Percentiles rank a stretch among this genome's conserved stretches.
phyloP scores from a whole-genome alignment of 768 basidiomycete species.

The Phylloporus sp. region DNA sequence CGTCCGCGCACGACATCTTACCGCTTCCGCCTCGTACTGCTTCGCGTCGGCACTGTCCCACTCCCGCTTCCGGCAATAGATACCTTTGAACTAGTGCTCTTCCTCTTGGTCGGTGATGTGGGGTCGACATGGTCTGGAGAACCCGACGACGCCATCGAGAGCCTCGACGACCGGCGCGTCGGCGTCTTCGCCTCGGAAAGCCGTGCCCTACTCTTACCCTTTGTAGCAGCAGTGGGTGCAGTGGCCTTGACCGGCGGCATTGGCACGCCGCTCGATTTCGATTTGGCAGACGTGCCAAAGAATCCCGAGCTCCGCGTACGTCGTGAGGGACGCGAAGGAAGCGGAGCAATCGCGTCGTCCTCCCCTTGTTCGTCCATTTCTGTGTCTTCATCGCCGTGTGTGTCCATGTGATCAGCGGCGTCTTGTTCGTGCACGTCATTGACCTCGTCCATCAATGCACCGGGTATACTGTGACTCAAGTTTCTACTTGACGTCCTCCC shows the following conservation, averaged over 20 bases:
- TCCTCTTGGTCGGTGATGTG: conserved; percentile 27
- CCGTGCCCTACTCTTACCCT: conserved; percentile 17
- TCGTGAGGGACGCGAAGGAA: conserved; percentile 25
- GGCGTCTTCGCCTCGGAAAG: conserved; percentile 23
- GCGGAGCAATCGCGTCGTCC: conserved; percentile 34
- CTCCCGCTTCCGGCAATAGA: conserved; percentile 7
- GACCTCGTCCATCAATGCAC: conserved; percentile 40
- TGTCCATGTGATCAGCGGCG: conserved; percentile 23
- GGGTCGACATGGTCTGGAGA: conserved; percentile 30
- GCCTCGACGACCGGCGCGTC: conserved; percentile 37
- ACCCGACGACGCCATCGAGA: conserved; percentile 33
- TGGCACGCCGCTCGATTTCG: conserved; percentile 7
- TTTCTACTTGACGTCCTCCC: conserved; percentile 8
- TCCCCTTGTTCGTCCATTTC: conserved; percentile 29
- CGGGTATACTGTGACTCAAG: conserved; percentile 38
- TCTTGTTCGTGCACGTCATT: conserved; percentile 20
- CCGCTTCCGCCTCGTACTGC: conserved; percentile 31
- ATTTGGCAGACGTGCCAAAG: conserved; percentile 9
- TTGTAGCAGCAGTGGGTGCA: background rate
- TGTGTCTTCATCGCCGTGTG: conserved; percentile 17
- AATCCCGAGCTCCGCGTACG: conserved; percentile 17
- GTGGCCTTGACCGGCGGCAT: background rate
- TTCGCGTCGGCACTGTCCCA: conserved; percentile 23
- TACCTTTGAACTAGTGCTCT: conserved; percentile 14
- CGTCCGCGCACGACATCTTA: background rate